Conservation (phyloP, 2,329 filamentous ascomycete species). For the Alternaria solani region DNA sequence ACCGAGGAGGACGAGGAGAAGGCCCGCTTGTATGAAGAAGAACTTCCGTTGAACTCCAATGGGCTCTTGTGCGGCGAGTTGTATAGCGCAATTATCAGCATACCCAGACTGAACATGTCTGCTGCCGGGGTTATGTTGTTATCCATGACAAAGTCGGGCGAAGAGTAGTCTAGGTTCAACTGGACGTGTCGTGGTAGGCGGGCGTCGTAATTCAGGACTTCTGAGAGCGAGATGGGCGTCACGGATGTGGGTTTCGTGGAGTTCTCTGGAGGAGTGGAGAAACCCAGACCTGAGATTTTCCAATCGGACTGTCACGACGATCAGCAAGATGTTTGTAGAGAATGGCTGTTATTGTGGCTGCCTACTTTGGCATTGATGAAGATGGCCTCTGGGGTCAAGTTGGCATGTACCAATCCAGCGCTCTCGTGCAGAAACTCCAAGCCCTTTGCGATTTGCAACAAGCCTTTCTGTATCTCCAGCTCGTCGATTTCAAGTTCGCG, state of each 20-base stretch:
- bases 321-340: conserved; percentile 34
- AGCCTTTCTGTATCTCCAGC: conserved; percentile 94
- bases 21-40: conserved; percentile 83
- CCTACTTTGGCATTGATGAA: conserved; percentile 90
- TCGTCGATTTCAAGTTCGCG: conserved; percentile 94
- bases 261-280: conserved; percentile 81
- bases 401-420: conserved; percentile 90
- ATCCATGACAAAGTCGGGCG: conserved; percentile 93
- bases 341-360: conserved; percentile 27
- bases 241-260: conserved; percentile 79
- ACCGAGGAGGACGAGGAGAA: conserved; percentile 81
- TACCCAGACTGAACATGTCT: conserved; percentile 92
- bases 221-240: conserved; percentile 80
- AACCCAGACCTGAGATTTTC: conserved; percentile 96
- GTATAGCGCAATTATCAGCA: conserved; percentile 88
- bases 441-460: conserved; percentile 91
- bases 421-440: conserved; percentile 96
- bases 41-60: conserved; percentile 79
- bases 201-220: conserved; percentile 85
- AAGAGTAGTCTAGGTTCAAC: conserved; percentile 90
- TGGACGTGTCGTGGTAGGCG: conserved; percentile 84
- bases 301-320: conserved; percentile 76
- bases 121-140: conserved; percentile 83
- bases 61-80: conserved; percentile 94
- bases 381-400: conserved; percentile 91